phyloP scores from a whole-genome alignment of 768 basidiomycete species.

The Hortiboletus campestris region DNA sequence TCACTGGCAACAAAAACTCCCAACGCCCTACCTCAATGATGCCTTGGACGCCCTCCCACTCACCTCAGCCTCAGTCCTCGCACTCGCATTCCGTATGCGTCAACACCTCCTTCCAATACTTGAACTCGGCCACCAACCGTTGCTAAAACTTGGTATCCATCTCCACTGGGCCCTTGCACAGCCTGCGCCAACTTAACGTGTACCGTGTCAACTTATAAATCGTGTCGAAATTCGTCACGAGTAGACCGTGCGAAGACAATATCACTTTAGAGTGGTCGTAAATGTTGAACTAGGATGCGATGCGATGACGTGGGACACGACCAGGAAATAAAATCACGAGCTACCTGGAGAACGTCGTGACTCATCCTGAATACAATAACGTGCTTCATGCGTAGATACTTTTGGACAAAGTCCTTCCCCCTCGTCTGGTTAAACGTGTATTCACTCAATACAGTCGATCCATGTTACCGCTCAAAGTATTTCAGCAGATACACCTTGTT shows the following conservation, averaged over 20 bases:
- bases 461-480: slow-evolving; percentile 94
- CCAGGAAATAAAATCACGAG: slow-evolving; percentile 12
- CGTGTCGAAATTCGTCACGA: slow-evolving; percentile 91
- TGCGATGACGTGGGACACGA: neutral
- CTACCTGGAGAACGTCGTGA: slow-evolving; percentile 91
- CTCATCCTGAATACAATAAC: slow-evolving; percentile 96
- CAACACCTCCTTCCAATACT: slow-evolving; percentile 85
- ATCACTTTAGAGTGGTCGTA: slow-evolving; percentile 85
- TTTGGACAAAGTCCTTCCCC: slow-evolving; percentile 95
- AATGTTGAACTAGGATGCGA: slow-evolving; percentile 82
- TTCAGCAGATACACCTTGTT: slow-evolving; percentile 90
- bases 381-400: slow-evolving; percentile 94
- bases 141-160: slow-evolving; percentile 59
- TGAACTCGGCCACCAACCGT: slow-evolving; percentile 65
- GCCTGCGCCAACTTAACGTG: slow-evolving; percentile 56
- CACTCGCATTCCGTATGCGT: slow-evolving; percentile 57
- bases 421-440: slow-evolving; percentile 72
- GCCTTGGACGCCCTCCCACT: slow-evolving; percentile 13
- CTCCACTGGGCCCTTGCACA: slow-evolving; percentile 4
- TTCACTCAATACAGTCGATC: slow-evolving; percentile 76
- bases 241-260: slow-evolving; percentile 59
- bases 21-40: slow-evolving; percentile 9
- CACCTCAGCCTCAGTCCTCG: slow-evolving; percentile 27
- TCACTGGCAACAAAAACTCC: neutral
- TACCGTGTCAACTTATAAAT: slow-evolving; percentile 74